Base-by-base conservation (phyloP, 352 stramenopile genomes). In the Globisporangium echinulatum region DNA sequence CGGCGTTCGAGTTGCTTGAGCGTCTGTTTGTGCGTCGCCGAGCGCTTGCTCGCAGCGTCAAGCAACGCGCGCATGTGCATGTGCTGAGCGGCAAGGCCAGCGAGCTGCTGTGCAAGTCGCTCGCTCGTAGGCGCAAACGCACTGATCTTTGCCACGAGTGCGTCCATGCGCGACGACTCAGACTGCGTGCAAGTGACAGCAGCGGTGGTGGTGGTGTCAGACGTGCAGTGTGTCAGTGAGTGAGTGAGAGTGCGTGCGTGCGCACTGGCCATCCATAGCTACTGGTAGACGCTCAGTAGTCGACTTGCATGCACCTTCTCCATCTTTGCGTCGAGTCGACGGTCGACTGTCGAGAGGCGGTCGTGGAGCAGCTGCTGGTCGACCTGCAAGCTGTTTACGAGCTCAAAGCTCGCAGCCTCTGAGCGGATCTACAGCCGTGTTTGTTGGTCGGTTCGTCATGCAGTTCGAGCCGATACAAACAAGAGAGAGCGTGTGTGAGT, bases 101-200 rank as follows among this genome's bases (percentile, higher is more conserved):
- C 53, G 19, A 82, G 47, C 14, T 75, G 61, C 10, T 43, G 56
- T 5, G 64, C 60, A 36, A 89, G 54, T 56, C 71, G 56, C 3
- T 61, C 58, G 17, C 67, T 74, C 36, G 71, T 70, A 11, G 75
- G 75, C 13, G 67, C 68, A 42, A 90, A 88, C 44, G 68, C 53
- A 9, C 81, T 68, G 64, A 90, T 87, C 56, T 82, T 79, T 17
- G 70, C 59, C 46, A 83, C 68, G 2, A 87, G 58, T 0, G 70
- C 66, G 17, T 86, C 73, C 40, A 90, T 60, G 14, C 71, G 68
- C 17, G 68, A 61, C 33, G 70, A 42, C 17, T 87, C 80, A 0
- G 75, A 77, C 79, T 88, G 49, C 52, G 62, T 56, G 44, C 5
- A 46, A 33, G 25, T 33, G 25, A 3, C 25, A 33, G 25, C 25